Evolutionary conservation across 2,329 filamentous ascomycete species (phyloP).

Genomic region (Fusarium sp.): DNA sequence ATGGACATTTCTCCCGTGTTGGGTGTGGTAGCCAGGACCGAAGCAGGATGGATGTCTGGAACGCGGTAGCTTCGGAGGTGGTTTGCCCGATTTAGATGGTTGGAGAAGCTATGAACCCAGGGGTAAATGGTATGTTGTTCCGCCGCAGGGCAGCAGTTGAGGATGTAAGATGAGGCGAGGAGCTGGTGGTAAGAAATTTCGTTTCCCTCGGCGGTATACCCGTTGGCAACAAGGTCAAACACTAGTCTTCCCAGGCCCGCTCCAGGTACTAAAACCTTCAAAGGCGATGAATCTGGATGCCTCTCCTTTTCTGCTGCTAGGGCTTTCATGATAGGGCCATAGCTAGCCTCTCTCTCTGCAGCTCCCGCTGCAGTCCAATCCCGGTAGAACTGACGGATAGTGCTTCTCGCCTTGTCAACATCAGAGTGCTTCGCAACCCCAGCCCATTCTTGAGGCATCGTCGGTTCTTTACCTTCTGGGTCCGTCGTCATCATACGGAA

Average conservation of each 20-base stretch:
- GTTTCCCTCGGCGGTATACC: constrained; percentile 87
- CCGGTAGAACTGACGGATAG: constrained; percentile 92
- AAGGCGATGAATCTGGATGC: constrained; percentile 55
- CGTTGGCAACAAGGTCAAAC: constrained; percentile 83
- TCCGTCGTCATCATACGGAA: constrained; percentile 69
- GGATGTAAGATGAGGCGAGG: constrained; percentile 84
- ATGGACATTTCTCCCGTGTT: constrained; percentile 84
- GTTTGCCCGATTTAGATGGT: constrained; percentile 79
- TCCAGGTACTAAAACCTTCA: constrained; percentile 87
- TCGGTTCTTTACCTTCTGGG: constrained; percentile 58
- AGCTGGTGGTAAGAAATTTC: constrained; percentile 98
- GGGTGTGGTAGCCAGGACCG: constrained; percentile 61
- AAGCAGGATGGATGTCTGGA: constrained; percentile 84
- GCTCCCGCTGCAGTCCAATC: constrained; percentile 90
- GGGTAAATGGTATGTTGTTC: constrained; percentile 83
- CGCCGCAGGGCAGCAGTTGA: constrained; percentile 75
- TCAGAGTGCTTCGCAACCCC: constrained; percentile 80
- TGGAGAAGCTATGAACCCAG: constrained; percentile 90
- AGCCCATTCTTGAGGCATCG: constrained; percentile 75
- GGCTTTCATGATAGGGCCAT: constrained; percentile 78
- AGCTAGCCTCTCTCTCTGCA: constrained; percentile 82
- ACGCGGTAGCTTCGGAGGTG: constrained; percentile 82
- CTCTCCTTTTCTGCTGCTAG: constrained; percentile 67
- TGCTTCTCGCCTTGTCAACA: constrained; percentile 92
- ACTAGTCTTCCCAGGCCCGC: constrained; percentile 91